These are phyloP conservation scores for Phylloporus arenicola DNA, from an alignment of 768 basidiomycete genomes.

Conservation along the genomic window DNA sequence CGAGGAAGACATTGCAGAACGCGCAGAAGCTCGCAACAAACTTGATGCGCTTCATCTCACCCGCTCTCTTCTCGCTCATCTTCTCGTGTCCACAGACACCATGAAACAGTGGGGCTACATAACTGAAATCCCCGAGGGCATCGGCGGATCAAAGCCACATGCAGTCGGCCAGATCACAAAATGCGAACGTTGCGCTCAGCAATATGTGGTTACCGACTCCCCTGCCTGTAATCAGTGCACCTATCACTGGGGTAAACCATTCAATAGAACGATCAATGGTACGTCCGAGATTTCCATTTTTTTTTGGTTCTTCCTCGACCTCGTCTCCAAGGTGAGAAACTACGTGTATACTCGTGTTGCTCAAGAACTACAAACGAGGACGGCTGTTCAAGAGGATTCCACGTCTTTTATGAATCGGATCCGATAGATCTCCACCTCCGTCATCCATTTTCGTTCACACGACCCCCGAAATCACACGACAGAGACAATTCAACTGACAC, in stretches of 20 bases:
- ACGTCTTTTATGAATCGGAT: slow-evolving; percentile 85
- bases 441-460: slow-evolving; percentile 60
- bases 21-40: slow-evolving; percentile 50
- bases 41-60: slow-evolving; percentile 52
- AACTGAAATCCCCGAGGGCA: slow-evolving; percentile 56
- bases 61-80: slow-evolving; percentile 45
- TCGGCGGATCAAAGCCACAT: slow-evolving; percentile 60
- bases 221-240: slow-evolving; percentile 61
- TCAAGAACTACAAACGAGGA: slow-evolving; percentile 50
- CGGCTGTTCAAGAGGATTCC: slow-evolving; percentile 75
- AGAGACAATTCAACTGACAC: slow-evolving; percentile 22
- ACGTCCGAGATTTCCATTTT: slow-evolving; percentile 14
- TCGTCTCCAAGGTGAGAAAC: slow-evolving; percentile 51
- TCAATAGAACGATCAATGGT: slow-evolving; percentile 63
- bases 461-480: slow-evolving; percentile 12
- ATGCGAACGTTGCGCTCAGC: slow-evolving; percentile 76
- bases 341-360: slow-evolving; percentile 76
- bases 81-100: slow-evolving; percentile 53
- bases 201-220: slow-evolving; percentile 60
- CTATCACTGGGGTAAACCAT: slow-evolving; percentile 79
- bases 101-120: slow-evolving; percentile 69
- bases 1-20: slow-evolving; percentile 53
- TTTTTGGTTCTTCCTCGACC: background rate
- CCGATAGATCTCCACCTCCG: slow-evolving; percentile 64
- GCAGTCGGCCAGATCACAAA: slow-evolving; percentile 54